phyloP scores from a whole-genome alignment of 2,329 filamentous ascomycete genomes.

The Eutypella sp. region DNA sequence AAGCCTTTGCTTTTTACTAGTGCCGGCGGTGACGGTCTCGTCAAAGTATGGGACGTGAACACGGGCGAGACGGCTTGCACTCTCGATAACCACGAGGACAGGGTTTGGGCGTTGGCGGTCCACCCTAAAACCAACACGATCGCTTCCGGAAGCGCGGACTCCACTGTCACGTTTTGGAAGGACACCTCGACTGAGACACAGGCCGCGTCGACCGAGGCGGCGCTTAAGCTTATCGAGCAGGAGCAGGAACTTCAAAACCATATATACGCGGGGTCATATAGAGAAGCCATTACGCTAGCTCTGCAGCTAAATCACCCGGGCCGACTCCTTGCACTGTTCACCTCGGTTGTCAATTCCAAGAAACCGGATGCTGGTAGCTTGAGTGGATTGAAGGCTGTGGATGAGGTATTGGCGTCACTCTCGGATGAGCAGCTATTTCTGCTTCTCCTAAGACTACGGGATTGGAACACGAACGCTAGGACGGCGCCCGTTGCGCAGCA shows the following conservation, averaged over 20 bases:
- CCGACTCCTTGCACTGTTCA: conserved; percentile 79
- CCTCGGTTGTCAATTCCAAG: conserved; percentile 63
- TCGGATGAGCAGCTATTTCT: conserved; percentile 82
- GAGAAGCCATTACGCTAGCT: conserved; percentile 87
- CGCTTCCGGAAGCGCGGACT: conserved; percentile 87
- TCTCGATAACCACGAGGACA: conserved; percentile 93
- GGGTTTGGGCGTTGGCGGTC: conserved; percentile 84
- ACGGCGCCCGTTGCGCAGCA: conserved; percentile 82
- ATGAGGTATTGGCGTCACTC: conserved; percentile 74
- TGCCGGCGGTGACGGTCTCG: conserved; percentile 87
- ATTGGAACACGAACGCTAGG: conserved; percentile 96
- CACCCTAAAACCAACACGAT: conserved; percentile 66
- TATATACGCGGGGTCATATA: conserved; percentile 80
- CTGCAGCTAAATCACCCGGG: conserved; percentile 92
- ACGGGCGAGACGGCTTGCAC: conserved; percentile 82
- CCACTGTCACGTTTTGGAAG: conserved; percentile 90
- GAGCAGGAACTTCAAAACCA: conserved; percentile 93
- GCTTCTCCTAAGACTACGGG: conserved; percentile 74
- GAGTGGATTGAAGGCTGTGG: conserved; percentile 65
- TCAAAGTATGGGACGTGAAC: conserved; percentile 93
- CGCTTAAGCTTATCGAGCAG: conserved; percentile 79
- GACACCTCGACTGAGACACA: conserved; percentile 83
- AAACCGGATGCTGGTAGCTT: conserved; percentile 58
- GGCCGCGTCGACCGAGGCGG: conserved; percentile 66
- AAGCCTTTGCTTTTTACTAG: conserved; percentile 70